A percentile compares a stretch with the other conserved stretches of the same genome.
Evolutionary conservation across 176 grass and related monocot species (phyloP).

Genomic region (Phoenix roebelenii): DNA sequence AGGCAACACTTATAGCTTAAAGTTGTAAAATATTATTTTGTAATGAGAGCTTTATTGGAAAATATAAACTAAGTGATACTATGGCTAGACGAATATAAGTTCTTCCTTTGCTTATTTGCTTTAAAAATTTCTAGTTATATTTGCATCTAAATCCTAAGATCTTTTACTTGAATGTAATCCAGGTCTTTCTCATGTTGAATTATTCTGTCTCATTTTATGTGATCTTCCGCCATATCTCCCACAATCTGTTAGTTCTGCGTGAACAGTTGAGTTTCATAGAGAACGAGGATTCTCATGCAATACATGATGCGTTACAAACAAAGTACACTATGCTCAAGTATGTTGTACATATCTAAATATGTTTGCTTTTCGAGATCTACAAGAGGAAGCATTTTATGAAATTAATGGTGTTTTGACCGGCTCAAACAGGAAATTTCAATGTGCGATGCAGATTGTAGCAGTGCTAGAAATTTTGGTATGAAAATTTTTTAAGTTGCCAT

Average conservation of each 20-base stretch:
- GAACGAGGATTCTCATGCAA: conserved; percentile 59
- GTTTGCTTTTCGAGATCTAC: neutral
- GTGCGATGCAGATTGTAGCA: conserved; percentile 81
- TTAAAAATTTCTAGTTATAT: no score
- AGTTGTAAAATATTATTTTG: no score
- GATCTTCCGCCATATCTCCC: conserved; percentile 69
- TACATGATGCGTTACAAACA: conserved; percentile 67
- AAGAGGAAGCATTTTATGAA: neutral
- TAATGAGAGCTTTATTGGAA: no score
- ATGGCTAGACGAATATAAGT: no score
- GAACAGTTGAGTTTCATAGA: conserved; percentile 69
- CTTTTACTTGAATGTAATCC: neutral
- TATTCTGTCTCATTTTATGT: conserved; percentile 70
- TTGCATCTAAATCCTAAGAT: no score
- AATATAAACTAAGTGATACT: no score
- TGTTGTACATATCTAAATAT: conserved; percentile 1
- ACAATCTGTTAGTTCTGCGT: conserved; percentile 54
- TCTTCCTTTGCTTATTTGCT: no score
- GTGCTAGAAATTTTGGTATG: conserved; percentile 85
- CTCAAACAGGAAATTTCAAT: conserved; percentile 75
- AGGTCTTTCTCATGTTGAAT: conserved; percentile 64
- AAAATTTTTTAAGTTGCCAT: no score
- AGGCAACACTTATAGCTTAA: neutral
- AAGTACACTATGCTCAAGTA: conserved; percentile 99
- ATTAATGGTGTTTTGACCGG: no score